Evolutionary conservation across 2,329 filamentous ascomycete species (phyloP).

Genomic region (Drechslerella dactyloides): DNA sequence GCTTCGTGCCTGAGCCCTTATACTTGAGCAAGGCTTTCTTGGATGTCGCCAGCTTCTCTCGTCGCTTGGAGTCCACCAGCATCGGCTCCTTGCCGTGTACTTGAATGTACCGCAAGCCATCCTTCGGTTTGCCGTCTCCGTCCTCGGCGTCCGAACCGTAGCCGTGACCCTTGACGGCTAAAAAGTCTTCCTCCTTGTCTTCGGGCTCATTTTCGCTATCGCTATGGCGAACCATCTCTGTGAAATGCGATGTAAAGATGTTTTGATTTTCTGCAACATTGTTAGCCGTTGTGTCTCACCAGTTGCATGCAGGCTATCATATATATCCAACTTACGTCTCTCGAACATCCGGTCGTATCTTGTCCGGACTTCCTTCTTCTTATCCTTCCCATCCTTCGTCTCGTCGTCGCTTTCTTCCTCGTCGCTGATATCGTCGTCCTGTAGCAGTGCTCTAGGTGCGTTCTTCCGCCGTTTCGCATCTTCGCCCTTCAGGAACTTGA

Average conservation of each 20-base stretch:
- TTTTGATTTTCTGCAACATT: slow-evolving; percentile 73
- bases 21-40: slow-evolving; percentile 94
- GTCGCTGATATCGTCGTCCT: slow-evolving; percentile 64
- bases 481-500: slow-evolving; percentile 90
- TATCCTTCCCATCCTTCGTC: slow-evolving; percentile 61
- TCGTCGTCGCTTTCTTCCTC: slow-evolving; percentile 62
- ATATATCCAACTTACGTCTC: slow-evolving; percentile 63
- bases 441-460: slow-evolving; percentile 71
- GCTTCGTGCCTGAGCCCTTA: slow-evolving; percentile 82
- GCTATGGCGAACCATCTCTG: slow-evolving; percentile 76
- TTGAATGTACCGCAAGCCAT: slow-evolving; percentile 67
- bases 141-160: slow-evolving; percentile 67
- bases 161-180: slow-evolving; percentile 87
- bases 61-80: slow-evolving; percentile 89
- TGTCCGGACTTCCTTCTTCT: slow-evolving; percentile 80
- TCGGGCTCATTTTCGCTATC: slow-evolving; percentile 60
- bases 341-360: slow-evolving; percentile 99
- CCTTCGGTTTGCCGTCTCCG: slow-evolving; percentile 56
- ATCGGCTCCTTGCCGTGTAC: slow-evolving; percentile 73
- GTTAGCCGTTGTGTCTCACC: slow-evolving; percentile 13
- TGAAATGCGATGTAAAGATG: slow-evolving; percentile 90
- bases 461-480: slow-evolving; percentile 89
- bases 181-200: slow-evolving; percentile 74
- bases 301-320: not conserved
- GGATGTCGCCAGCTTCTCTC: slow-evolving; percentile 90